Evolutionary conservation across 2,329 filamentous ascomycete species (phyloP).

Genomic region (Cladosporium sp.): DNA sequence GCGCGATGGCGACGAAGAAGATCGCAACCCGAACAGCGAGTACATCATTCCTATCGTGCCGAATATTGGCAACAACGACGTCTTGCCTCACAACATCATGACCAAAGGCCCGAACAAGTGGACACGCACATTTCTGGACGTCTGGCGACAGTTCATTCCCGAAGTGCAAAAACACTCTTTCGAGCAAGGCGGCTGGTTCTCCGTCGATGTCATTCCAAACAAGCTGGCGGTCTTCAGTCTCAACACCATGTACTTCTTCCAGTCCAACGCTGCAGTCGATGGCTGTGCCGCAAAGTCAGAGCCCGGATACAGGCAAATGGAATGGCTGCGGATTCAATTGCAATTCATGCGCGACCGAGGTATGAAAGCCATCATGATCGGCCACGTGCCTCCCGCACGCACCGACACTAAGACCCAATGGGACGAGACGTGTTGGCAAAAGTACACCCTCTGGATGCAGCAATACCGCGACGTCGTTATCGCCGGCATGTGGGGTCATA

Average conservation of each 20-base stretch:
- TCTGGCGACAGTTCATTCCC: constrained; percentile 86
- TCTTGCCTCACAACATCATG: constrained; percentile 94
- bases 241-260: constrained; percentile 88
- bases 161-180: constrained; percentile 90
- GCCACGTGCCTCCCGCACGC: constrained; percentile 87
- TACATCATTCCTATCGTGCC: constrained; percentile 77
- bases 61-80: constrained; percentile 94
- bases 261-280: constrained; percentile 87
- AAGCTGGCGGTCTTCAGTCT: constrained; percentile 85
- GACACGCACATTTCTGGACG: constrained; percentile 68
- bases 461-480: constrained; percentile 89
- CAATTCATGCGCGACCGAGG: constrained; percentile 73
- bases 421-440: constrained; percentile 98
- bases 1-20: constrained; percentile 44
- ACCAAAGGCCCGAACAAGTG: constrained; percentile 78
- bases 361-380: constrained; percentile 92
- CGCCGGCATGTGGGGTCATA: constrained; percentile 78
- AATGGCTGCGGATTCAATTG: constrained; percentile 89
- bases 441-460: constrained; percentile 84
- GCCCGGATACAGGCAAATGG: constrained; percentile 89
- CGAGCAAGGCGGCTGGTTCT: constrained; percentile 90
- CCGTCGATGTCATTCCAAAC: constrained; percentile 81
- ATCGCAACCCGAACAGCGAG: constrained; percentile 48
- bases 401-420: constrained; percentile 80
- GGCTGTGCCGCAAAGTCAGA: constrained; percentile 75